Base-by-base conservation (phyloP, 371 early-diverging fungal genomes). In the Blakeslea trispora region DNA sequence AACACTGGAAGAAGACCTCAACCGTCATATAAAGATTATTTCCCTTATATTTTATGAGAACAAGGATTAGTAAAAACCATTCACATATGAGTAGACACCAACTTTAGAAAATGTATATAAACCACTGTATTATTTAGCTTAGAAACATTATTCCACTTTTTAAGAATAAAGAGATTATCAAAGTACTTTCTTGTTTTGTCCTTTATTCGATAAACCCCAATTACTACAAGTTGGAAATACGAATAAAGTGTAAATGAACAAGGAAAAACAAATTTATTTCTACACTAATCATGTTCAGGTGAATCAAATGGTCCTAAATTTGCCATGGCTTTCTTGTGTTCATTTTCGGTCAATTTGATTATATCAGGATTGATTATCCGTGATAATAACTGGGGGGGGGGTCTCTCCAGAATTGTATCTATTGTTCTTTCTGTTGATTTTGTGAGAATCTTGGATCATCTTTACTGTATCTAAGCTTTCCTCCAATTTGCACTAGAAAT, bases 401-500 rank as follows among this genome's bases (percentile, higher is more conserved):
- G 31, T 55, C 47, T 55, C 48, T 55, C 41, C 55, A 47, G 48
- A 55, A 48, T 40, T 48, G 47, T 55, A 55, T 48, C 55, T 46
- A 45, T 23, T 54, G 31, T 54, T 54, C 46, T 45, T 54, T 23
- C 31, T 55, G 40, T 55, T 55, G 40, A 35, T 28, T 55, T 55
- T 47, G 40, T 55, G 55, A 28, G 48, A 55, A 41, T 18, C 34
- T 47, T 55, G 39, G 55, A 55, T 55, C 39, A 47, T 55, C 41
- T 55, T 48, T 34, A 55, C 45, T 13, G 48, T 34, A 55, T 55
- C 55, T 48, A 55, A 55, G 48, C 14, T 48, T 55, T 55, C 55
- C 48, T 55, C 55, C 47, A 55, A 47, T 17, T 54, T 54, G 54
- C 46, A 54, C 54, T 54, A 54, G 24, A 46, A 54, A 45, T 54